phyloP scores from a whole-genome alignment of 306 rosid genomes.

The Citrullus amarus region DNA sequence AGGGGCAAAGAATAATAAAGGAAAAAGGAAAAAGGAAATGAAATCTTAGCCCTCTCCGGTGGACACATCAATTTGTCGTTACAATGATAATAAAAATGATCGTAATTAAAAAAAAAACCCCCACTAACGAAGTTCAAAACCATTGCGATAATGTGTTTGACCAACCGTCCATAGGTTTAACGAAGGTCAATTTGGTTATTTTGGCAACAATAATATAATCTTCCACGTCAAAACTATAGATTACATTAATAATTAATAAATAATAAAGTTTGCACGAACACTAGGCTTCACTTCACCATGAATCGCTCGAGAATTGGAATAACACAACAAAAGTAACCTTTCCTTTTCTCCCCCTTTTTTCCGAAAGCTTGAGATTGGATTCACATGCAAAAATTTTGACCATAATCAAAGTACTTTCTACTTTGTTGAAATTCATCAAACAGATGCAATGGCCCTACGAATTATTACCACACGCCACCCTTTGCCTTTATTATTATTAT shows the following conservation, averaged over 20 bases:
- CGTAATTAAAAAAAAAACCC: neutral
- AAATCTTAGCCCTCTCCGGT: neutral
- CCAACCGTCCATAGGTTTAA: neutral
- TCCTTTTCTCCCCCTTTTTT: neutral
- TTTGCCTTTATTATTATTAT: neutral
- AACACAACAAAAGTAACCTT: neutral
- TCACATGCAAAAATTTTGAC: neutral
- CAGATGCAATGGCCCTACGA: neutral
- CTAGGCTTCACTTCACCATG: neutral
- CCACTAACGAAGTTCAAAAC: neutral
- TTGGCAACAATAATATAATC: neutral
- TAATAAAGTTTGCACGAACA: neutral
- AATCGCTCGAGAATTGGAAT: neutral
- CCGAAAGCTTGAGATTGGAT: neutral
- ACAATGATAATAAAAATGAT: neutral
- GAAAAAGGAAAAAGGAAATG: neutral
- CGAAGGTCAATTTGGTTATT: neutral
- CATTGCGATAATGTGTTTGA: neutral
- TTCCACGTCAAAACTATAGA: neutral
- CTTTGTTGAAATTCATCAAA: slow-evolving; percentile 12
- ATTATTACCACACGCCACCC: neutral
- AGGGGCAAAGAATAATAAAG: neutral
- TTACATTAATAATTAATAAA: neutral
- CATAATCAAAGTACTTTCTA: slow-evolving; percentile 2
- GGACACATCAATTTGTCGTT: neutral